A percentile compares a stretch with the other conserved stretches of the same genome.
These are phyloP conservation scores for Septoria linicola DNA, from an alignment of 2,329 filamentous ascomycete species.

Conservation along the genomic window DNA sequence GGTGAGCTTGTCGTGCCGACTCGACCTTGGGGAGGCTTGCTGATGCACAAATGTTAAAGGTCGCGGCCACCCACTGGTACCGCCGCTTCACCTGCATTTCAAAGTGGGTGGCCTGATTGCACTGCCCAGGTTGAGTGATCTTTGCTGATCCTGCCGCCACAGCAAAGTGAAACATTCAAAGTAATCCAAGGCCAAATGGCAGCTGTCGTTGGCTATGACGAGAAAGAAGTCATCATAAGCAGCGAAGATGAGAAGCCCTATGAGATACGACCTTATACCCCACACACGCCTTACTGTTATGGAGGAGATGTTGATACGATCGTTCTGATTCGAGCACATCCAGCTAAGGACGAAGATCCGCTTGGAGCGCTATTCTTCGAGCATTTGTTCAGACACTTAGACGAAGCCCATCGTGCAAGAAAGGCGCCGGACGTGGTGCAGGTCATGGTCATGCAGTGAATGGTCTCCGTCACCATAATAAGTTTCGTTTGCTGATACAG, in stretches of 20 bases:
- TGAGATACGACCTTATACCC: not conserved
- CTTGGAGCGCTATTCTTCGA: conserved; percentile 6
- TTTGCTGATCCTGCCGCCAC: not conserved
- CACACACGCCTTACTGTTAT: conserved; percentile 10
- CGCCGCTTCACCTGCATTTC: conserved; percentile 9
- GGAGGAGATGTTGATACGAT: not conserved
- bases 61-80: conserved; percentile 10
- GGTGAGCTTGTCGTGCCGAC: conserved; percentile 1
- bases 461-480: too few species aligned
- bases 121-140: too few species aligned
- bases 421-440: conserved; percentile 4
- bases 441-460: conserved; percentile 8
- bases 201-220: not conserved
- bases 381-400: conserved; percentile 3
- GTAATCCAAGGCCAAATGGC: conserved; percentile 6
- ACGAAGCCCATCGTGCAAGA: conserved; percentile 7
- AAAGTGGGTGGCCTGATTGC: not conserved
- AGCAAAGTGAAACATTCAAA: conserved; percentile 13
- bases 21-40: too few species aligned
- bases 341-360: not conserved
- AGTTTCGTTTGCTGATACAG: too few species aligned
- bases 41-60: not conserved
- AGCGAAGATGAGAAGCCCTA: not conserved
- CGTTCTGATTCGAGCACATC: conserved; percentile 8
- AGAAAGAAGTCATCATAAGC: not conserved